Evolutionary conservation across 169 alveolate species (phyloP).

Genomic region (Cystoisospora suis): DNA sequence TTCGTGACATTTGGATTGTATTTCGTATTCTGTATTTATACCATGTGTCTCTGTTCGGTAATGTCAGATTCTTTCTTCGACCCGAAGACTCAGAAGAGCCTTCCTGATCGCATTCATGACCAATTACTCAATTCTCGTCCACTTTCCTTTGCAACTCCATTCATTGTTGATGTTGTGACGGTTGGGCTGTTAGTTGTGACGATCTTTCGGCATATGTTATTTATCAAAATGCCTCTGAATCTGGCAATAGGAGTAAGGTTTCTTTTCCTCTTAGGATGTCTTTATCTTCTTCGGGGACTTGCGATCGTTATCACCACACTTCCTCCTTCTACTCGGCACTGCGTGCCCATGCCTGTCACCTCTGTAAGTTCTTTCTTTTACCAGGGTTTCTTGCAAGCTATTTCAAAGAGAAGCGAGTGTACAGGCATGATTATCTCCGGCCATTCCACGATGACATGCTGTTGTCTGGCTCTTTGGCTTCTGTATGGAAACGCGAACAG

Average conservation of each 20-base stretch:
- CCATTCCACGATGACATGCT: constrained; percentile 17
- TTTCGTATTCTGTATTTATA: neutral
- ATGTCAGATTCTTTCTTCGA: constrained; percentile 11
- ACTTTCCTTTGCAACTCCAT: neutral
- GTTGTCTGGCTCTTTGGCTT: constrained; percentile 12
- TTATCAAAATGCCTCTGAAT: neutral
- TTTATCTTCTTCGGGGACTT: neutral
- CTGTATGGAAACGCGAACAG: constrained; percentile 25
- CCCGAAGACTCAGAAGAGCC: constrained; percentile 5
- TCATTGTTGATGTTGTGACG: neutral
- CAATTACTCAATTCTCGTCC: constrained; percentile 12
- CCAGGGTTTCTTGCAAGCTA: neutral
- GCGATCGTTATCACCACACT: constrained; percentile 18
- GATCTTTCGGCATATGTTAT: neutral
- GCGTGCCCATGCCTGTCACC: constrained; percentile 12
- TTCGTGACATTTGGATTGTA: neutral
- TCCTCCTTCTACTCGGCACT: constrained; percentile 7
- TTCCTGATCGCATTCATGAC: constrained; percentile 19
- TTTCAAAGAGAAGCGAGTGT: neutral
- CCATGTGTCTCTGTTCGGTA: constrained; percentile 28
- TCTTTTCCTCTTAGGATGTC: neutral
- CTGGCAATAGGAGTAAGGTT: neutral
- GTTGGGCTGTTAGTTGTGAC: constrained; percentile 1
- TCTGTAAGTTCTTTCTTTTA: neutral
- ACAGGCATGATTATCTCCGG: constrained; percentile 31